Percentiles rank a stretch among this genome's conserved stretches.
These are phyloP conservation scores for Saturnispora sanitii DNA, from an alignment of 805 yeast genomes.

Conservation along the genomic window DNA sequence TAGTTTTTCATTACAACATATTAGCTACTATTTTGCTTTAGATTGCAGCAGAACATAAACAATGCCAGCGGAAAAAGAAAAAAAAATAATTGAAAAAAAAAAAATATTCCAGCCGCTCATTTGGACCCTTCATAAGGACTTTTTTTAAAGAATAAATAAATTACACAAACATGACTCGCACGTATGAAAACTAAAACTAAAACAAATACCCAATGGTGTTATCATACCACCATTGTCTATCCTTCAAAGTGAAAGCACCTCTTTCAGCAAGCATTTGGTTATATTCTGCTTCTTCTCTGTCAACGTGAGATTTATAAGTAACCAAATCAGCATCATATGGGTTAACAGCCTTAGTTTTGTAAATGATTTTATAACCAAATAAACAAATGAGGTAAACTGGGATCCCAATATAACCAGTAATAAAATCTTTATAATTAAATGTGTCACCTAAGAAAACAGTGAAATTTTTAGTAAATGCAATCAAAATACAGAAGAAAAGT, in stretches of 20 bases:
- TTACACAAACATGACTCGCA: too few relatives aligned
- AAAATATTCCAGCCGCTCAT: too few relatives aligned
- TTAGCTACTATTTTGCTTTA: too few relatives aligned
- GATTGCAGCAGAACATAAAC: too few relatives aligned
- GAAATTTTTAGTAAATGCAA: slow-evolving; percentile 59
- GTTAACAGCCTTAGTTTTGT: slow-evolving; percentile 38
- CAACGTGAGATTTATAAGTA: slow-evolving; percentile 46
- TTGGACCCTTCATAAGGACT: too few relatives aligned
- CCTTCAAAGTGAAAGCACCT: slow-evolving; percentile 13
- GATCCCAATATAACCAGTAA: slow-evolving; percentile 70
- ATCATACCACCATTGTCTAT: slow-evolving; percentile 20
- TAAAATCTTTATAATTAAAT: slow-evolving; percentile 55
- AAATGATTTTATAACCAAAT: slow-evolving; percentile 48
- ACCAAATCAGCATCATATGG: slow-evolving; percentile 53
- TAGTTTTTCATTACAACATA: too few relatives aligned
- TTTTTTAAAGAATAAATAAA: too few relatives aligned
- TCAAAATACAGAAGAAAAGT: slow-evolving; percentile 40
- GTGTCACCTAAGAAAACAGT: slow-evolving; percentile 47
- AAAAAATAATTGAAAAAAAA: too few relatives aligned
- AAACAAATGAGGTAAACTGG: slow-evolving; percentile 50
- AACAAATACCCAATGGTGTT: neutral
- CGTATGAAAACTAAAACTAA: too few relatives aligned
- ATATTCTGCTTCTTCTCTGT: slow-evolving; percentile 39
- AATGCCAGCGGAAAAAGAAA: too few relatives aligned
- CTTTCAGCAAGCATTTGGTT: slow-evolving; percentile 11